phyloP scores from a whole-genome alignment of 2,329 filamentous ascomycete genomes.

The Neonectria punicea region DNA sequence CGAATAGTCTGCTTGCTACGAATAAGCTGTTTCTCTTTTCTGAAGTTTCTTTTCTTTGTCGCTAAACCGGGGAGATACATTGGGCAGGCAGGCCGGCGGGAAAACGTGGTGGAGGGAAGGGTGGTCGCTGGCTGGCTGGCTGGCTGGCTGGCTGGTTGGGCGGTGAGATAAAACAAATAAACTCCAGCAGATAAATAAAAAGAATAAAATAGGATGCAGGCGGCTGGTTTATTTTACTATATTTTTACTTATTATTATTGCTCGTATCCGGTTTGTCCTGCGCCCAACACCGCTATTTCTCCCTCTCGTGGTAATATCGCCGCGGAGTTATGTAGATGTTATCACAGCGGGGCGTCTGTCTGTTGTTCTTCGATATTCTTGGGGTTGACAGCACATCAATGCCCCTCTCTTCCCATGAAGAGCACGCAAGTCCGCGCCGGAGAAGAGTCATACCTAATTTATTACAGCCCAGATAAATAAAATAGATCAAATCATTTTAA shows the following conservation, averaged over 20 bases:
- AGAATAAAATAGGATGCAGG: not conserved
- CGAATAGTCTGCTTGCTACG: no score
- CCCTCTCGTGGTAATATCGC: not conserved
- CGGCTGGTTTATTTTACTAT: no score
- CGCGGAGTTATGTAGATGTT: not conserved
- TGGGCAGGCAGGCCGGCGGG: not conserved
- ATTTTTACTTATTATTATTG: no score
- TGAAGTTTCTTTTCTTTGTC: conserved; percentile 6
- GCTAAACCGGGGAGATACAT: not conserved
- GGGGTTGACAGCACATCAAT: not conserved
- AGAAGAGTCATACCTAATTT: not conserved
- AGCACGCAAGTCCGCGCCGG: not conserved
- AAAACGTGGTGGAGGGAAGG: conserved; percentile 6
- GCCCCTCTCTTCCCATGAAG: not conserved
- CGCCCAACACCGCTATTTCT: not conserved
- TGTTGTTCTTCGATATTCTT: not conserved
- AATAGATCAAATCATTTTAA: conserved; percentile 8
- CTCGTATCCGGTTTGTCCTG: not conserved
- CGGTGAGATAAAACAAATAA: not conserved
- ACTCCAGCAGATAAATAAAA: not conserved
- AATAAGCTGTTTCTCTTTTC: no score
- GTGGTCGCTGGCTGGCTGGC: no score
- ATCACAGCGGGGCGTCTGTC: not conserved
- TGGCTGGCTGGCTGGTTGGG: no score
- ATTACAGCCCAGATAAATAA: conserved; percentile 1